These are phyloP conservation scores for Vinca major DNA, from an alignment of 305 asterid species.

Conservation along the genomic window DNA sequence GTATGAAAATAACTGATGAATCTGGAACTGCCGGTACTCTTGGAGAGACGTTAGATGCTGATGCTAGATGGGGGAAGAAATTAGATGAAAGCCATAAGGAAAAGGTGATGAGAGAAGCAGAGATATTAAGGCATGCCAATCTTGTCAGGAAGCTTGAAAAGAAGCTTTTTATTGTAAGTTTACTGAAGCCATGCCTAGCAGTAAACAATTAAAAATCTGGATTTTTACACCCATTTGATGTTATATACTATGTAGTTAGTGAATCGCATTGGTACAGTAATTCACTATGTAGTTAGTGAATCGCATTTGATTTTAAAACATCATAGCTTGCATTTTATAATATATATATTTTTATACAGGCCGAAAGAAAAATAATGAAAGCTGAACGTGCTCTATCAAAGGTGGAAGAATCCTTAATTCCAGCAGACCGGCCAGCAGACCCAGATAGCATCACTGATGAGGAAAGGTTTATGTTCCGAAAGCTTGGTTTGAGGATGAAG, in stretches of 20 bases:
- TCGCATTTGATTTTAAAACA: conserved; percentile 1
- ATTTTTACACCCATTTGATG: conserved; percentile 3
- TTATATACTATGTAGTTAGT: neutral
- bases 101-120: conserved; percentile 74
- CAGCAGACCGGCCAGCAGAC: conserved; percentile 56
- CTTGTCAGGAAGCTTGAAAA: conserved; percentile 77
- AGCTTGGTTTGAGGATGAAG: conserved; percentile 93
- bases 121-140: conserved; percentile 52
- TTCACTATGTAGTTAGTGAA: neutral
- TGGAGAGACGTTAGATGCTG: conserved; percentile 75
- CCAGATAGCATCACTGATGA: conserved; percentile 72
- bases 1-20: conserved; percentile 26
- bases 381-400: conserved; percentile 75
- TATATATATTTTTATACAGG: conserved; percentile 40
- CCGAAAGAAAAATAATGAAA: conserved; percentile 55
- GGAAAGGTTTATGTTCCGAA: conserved; percentile 94
- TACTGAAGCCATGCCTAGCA: neutral
- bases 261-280: too few relatives aligned
- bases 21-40: conserved; percentile 70
- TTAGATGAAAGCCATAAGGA: conserved; percentile 50
- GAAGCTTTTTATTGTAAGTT: conserved; percentile 72
- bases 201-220: conserved; percentile 9
- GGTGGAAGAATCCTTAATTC: conserved; percentile 68
- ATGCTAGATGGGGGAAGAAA: conserved; percentile 72
- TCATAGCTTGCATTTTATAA: neutral